These are phyloP conservation scores for Lophiostoma macrostomum DNA, from an alignment of 495 filamentous ascomycete genomes.

Conservation along the genomic window DNA sequence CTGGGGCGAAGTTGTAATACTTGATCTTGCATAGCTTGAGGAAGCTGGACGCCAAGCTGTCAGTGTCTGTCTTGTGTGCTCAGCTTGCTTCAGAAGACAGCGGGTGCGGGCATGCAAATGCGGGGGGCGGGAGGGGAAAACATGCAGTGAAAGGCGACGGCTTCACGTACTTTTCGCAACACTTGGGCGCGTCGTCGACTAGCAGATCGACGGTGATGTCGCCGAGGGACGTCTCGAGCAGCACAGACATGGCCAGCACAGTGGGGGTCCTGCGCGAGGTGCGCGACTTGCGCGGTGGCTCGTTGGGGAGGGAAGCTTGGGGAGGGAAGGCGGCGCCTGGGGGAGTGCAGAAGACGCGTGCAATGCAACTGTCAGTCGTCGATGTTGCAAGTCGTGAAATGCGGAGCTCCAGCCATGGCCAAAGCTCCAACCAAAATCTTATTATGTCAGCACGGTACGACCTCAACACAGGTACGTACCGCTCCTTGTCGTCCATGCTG, in stretches of 20 bases:
- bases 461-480: too few species aligned
- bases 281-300: too few species aligned
- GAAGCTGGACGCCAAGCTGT: slow-evolving; percentile 64
- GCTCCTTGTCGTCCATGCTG: neutral
- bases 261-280: neutral
- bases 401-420: too few species aligned
- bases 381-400: too few species aligned
- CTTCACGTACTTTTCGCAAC: slow-evolving; percentile 80
- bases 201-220: slow-evolving; percentile 92
- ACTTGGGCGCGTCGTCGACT: slow-evolving; percentile 78
- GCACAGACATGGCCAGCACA: slow-evolving; percentile 61
- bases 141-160: neutral
- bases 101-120: slow-evolving; percentile 14
- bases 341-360: neutral
- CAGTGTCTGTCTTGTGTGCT: slow-evolving; percentile 48
- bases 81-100: slow-evolving; percentile 41
- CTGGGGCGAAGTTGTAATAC: slow-evolving; percentile 94
- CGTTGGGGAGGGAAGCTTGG: too few species aligned
- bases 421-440: too few species aligned
- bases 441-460: too few species aligned
- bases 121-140: slow-evolving; percentile 13
- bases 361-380: neutral
- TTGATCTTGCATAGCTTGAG: slow-evolving; percentile 96
- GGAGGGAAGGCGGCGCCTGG: too few species aligned
- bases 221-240: slow-evolving; percentile 86